Conservation (phyloP, 1,139 yeast genomes). For the Hyphopichia pseudoburtonii region DNA sequence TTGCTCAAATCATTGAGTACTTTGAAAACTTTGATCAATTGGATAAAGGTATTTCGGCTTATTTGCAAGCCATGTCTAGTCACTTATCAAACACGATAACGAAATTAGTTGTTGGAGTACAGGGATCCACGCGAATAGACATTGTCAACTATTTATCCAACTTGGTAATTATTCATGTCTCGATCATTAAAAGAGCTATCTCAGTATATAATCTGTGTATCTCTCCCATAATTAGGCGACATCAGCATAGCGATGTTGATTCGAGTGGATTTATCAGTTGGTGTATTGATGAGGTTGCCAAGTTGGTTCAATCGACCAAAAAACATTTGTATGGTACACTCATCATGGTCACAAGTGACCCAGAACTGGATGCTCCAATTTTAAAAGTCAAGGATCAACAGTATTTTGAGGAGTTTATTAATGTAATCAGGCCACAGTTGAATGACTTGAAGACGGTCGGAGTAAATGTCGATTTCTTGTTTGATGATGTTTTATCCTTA, state of each 20-base stretch:
- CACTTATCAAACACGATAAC: conserved; percentile 36
- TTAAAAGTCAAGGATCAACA: conserved; percentile 30
- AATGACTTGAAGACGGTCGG: conserved; percentile 65
- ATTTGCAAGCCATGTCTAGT: conserved; percentile 36
- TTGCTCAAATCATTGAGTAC: conserved; percentile 34
- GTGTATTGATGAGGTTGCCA: conserved; percentile 68
- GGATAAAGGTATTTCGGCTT: conserved; percentile 38
- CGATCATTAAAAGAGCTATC: conserved; percentile 39
- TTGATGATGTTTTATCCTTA: conserved; percentile 33
- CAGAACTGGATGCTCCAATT: conserved; percentile 25
- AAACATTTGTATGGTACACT: conserved; percentile 70
- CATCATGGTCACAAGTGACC: conserved; percentile 25
- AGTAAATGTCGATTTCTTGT: conserved; percentile 65
- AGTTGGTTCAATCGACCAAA: conserved; percentile 58
- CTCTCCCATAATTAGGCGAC: conserved; percentile 32
- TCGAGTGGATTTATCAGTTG: conserved; percentile 55
- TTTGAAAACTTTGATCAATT: conserved; percentile 39
- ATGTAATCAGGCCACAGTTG: conserved; percentile 59
- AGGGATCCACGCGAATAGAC: conserved; percentile 48
- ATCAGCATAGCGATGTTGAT: conserved; percentile 30
- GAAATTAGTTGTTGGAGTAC: conserved; percentile 39
- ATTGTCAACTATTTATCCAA: conserved; percentile 46
- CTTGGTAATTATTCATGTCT: conserved; percentile 41
- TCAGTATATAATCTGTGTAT: conserved; percentile 33
- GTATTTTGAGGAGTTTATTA: conserved; percentile 45